A percentile compares a stretch with the other conserved stretches of the same genome.
phyloP scores from a whole-genome alignment of 2,329 filamentous ascomycete species.

The Pseudofabraea citricarpa region DNA sequence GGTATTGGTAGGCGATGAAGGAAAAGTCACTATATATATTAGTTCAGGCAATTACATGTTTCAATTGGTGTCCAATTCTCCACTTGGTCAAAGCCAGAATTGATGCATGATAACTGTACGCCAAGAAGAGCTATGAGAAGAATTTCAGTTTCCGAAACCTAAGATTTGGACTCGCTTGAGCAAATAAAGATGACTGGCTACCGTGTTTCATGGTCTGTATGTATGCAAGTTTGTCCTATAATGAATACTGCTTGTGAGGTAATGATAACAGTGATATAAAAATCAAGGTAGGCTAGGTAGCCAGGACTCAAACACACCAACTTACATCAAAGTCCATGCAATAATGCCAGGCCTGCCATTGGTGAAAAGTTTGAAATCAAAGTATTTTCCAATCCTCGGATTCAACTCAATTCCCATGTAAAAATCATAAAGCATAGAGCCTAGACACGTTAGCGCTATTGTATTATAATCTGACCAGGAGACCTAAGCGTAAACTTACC shows the following conservation, averaged over 20 bases:
- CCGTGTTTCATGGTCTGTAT: too few species aligned
- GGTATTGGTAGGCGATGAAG: constrained; percentile 36
- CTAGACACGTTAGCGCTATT: constrained; percentile 11
- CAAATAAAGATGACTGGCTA: too few species aligned
- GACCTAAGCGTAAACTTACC: constrained; percentile 18
- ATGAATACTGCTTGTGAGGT: too few species aligned
- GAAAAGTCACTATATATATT: constrained; percentile 29
- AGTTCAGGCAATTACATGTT: background rate
- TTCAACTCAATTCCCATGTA: constrained; percentile 44
- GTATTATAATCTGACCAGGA: background rate
- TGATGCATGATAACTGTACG: background rate
- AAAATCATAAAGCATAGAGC: constrained; percentile 36
- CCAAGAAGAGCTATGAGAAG: constrained; percentile 5
- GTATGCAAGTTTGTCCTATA: too few species aligned
- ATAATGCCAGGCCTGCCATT: constrained; percentile 44
- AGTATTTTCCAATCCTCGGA: constrained; percentile 35
- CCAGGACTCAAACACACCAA: too few species aligned
- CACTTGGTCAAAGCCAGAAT: background rate
- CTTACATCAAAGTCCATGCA: constrained; percentile 41
- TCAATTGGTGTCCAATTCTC: background rate
- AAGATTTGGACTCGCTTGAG: too few species aligned
- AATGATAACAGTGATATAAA: too few species aligned
- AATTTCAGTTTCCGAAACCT: background rate
- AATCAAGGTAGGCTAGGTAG: too few species aligned
- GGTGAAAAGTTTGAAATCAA: constrained; percentile 43